Conservation (phyloP, 2,329 filamentous ascomycete genomes). For the Aspergillus novofumigatus region DNA sequence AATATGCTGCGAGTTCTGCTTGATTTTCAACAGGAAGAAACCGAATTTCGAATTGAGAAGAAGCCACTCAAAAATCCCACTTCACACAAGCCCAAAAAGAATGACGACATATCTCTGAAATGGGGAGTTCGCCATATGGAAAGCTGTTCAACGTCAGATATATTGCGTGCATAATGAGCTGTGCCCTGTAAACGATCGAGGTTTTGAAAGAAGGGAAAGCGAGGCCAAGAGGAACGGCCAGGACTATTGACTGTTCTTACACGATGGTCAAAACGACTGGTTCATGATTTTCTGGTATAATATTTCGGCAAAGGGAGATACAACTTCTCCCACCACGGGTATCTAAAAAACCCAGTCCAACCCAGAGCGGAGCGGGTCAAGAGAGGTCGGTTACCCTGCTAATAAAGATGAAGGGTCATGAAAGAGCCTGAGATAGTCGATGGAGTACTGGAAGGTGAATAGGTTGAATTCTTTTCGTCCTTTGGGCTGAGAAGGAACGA, state of each 20-base stretch:
- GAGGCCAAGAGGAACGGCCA: not conserved
- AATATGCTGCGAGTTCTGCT: conserved; percentile 17
- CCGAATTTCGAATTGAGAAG: conserved; percentile 30
- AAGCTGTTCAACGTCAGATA: conserved; percentile 23
- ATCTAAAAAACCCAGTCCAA: not conserved
- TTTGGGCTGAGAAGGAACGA: conserved; percentile 19
- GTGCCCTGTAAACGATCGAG: conserved; percentile 1
- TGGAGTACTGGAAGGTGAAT: not conserved
- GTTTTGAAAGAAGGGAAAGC: not conserved
- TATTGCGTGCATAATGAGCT: conserved; percentile 11
- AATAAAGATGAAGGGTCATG: not conserved
- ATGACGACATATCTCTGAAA: conserved; percentile 43
- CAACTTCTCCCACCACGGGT: conserved; percentile 4
- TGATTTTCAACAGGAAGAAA: conserved; percentile 18
- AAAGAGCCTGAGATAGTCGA: conserved; percentile 1
- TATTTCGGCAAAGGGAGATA: conserved; percentile 5
- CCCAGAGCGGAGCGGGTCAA: not conserved
- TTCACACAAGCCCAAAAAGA: conserved; percentile 42
- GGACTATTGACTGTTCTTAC: conserved; percentile 14
- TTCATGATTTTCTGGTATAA: conserved; percentile 13
- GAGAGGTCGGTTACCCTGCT: not conserved
- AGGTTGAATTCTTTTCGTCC: conserved; percentile 6
- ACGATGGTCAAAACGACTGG: conserved; percentile 21
- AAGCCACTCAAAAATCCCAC: conserved; percentile 37
- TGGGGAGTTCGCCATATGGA: conserved; percentile 41